Evolutionary conservation across 306 rosid genomes (phyloP).

Genomic region (Betula pendula): DNA sequence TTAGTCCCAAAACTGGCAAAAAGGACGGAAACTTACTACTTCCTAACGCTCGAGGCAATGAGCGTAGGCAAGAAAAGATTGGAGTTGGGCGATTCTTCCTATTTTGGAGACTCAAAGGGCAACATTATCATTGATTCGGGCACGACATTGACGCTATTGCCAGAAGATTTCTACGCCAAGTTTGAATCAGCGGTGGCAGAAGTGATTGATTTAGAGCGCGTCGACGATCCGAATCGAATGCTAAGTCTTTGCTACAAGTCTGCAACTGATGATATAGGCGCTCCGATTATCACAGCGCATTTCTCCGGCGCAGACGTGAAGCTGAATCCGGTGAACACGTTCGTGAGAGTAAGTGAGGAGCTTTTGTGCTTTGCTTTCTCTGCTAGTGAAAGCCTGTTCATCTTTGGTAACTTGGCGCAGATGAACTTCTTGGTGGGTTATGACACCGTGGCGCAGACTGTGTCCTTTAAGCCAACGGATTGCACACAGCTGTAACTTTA

Average conservation of each 20-base stretch:
- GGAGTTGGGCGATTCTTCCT: not conserved
- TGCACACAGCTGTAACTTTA: conserved; percentile 14
- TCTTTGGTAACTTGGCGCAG: conserved; percentile 61
- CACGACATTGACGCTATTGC: conserved; percentile 33
- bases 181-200: conserved; percentile 25
- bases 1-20: not conserved
- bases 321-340: conserved; percentile 31
- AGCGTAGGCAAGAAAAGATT: conserved; percentile 24
- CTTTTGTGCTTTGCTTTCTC: conserved; percentile 51
- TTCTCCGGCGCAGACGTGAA: conserved; percentile 40
- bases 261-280: not conserved
- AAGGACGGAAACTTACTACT: conserved; percentile 14
- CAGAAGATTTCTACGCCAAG: conserved; percentile 6
- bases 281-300: conserved; percentile 36
- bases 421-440: conserved; percentile 54
- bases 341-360: conserved; percentile 19
- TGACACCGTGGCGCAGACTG: conserved; percentile 19
- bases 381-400: accelerated
- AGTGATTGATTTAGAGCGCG: not conserved
- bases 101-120: not conserved
- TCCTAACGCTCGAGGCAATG: conserved; percentile 24
- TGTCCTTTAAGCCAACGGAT: conserved; percentile 51
- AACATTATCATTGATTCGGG: conserved; percentile 50
- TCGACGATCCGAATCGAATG: not conserved
- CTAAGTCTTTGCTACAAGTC: conserved; percentile 37